phyloP scores from a whole-genome alignment of 805 yeast species.

The Debaryomyces maramus region DNA sequence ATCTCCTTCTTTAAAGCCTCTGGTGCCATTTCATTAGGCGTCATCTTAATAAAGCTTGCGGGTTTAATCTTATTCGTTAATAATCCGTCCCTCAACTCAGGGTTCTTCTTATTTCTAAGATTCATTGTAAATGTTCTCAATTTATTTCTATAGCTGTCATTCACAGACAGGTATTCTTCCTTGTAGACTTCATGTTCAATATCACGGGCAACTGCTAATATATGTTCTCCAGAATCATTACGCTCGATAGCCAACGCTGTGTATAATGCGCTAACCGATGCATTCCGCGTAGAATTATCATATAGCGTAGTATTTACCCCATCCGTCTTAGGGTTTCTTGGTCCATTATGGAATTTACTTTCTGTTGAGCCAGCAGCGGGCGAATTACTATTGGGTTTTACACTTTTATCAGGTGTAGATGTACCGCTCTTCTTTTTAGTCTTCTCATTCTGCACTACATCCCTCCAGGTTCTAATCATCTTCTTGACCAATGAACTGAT shows the following conservation, averaged over 20 bases:
- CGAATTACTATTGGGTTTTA: constrained; percentile 10
- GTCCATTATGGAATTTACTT: constrained; percentile 45
- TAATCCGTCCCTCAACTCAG: constrained; percentile 72
- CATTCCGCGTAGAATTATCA: constrained; percentile 78
- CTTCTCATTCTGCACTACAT: constrained; percentile 72
- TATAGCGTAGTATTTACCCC: constrained; percentile 71
- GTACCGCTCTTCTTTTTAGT: constrained; percentile 30
- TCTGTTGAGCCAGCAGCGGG: constrained; percentile 22
- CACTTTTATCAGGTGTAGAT: constrained; percentile 11
- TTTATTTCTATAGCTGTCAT: constrained; percentile 72
- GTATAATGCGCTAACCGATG: constrained; percentile 79
- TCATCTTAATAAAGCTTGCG: constrained; percentile 68
- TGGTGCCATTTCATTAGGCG: constrained; percentile 95
- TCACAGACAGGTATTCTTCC: constrained; percentile 55
- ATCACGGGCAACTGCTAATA: constrained; percentile 62
- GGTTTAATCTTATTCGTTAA: constrained; percentile 68
- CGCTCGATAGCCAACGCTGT: constrained; percentile 88
- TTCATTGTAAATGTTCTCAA: constrained; percentile 86
- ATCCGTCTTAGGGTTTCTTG: constrained; percentile 80
- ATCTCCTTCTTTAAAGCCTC: constrained; percentile 83
- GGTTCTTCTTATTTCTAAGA: constrained; percentile 85
- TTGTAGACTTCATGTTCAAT: constrained; percentile 74
- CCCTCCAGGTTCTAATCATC: constrained; percentile 88
- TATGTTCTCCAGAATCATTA: constrained; percentile 52
- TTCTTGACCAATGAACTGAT: constrained; percentile 72